Evolutionary conservation across 2,329 filamentous ascomycete species (phyloP), one percentile per base, ranked within the genome.

Genomic region (Golovinomyces cichoracearum): DNA sequence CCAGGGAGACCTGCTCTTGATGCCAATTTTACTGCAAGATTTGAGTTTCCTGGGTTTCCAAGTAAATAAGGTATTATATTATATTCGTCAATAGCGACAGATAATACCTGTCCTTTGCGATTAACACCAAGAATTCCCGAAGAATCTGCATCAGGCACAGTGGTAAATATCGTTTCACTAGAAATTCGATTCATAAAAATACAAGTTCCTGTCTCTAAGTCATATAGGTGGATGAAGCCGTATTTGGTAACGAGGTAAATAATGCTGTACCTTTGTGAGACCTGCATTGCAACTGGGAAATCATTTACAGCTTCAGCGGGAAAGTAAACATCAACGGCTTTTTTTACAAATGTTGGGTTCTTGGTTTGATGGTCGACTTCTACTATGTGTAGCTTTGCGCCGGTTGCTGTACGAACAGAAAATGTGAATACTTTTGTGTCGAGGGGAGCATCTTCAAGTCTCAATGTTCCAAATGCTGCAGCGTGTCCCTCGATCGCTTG

Each of bases 181-280:
- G 90, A 98, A 60, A 98, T 98, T 58, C 92, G 81, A 72, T 98
- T 98, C 85, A 98, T 92, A 74, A 94, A 98, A 62, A 98, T 90
- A 63, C 84, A 92, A 12, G 81, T 82, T 50, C 83, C 92, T 6
- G 83, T 90, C 69, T 98, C 92, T 50, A 98, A 76, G 61, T 98
- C 92, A 66, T 98, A 95, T 22, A 98, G 74, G 66, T 98, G 90
- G 58, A 98, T 95, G 67, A 95, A 98, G 48, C 90, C 90, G 60
- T 94, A 98, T 65, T 98, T 98, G 50, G 90, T 98, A 53, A 98
- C 84, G 59, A 98, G 76, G 66, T 94, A 94, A 60, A 98, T 80
- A 61, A 98, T 78, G 60, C 86, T 88, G 65, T 98, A 98, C 66
- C 90, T 93, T 60, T 84, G 78, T 3, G 90, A 95, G 44, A 98